A percentile compares a stretch with the other conserved stretches of the same genome.
These are phyloP conservation scores for Entoloma clypeatum DNA, from an alignment of 1,284 basidiomycete species.

Conservation along the genomic window DNA sequence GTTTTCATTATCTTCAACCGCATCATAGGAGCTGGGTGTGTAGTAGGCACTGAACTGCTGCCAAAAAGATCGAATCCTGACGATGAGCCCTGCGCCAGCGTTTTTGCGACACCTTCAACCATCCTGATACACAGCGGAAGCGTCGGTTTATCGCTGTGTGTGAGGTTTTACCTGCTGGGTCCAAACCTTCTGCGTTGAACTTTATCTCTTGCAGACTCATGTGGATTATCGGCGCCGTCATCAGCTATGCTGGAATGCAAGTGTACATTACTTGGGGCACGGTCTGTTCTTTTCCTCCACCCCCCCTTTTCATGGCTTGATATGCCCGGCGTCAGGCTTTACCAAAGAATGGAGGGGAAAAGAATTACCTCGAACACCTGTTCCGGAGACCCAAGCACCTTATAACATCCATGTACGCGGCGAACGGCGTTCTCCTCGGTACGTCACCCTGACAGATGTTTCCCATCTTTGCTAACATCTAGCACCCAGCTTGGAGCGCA, in stretches of 20 bases:
- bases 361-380: conserved; percentile 22
- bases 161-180: not conserved
- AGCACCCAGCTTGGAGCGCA: conserved; percentile 29
- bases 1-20: conserved; percentile 40
- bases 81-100: conserved; percentile 9
- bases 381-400: conserved; percentile 19
- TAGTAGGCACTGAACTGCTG: not conserved
- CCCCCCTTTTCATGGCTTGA: not conserved
- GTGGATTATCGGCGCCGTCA: conserved; percentile 21
- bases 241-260: conserved; percentile 20
- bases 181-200: not conserved
- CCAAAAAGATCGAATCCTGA: not conserved
- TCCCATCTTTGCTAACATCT: not conserved
- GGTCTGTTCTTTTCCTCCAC: conserved; percentile 7
- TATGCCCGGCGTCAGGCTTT: conserved; percentile 13
- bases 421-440: conserved; percentile 20
- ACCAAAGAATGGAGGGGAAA: conserved; percentile 20
- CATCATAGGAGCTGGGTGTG: conserved; percentile 39
- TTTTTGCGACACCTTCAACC: conserved; percentile 21
- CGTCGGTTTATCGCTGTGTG: conserved; percentile 19
- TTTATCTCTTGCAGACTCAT: conserved; percentile 13
- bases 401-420: conserved; percentile 19
- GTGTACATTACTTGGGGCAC: conserved; percentile 23
- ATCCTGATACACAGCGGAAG: conserved; percentile 20
- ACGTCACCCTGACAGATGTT: not conserved